These are phyloP conservation scores for Aspergillus melleus DNA, from an alignment of 2,329 filamentous ascomycete species.

Conservation along the genomic window DNA sequence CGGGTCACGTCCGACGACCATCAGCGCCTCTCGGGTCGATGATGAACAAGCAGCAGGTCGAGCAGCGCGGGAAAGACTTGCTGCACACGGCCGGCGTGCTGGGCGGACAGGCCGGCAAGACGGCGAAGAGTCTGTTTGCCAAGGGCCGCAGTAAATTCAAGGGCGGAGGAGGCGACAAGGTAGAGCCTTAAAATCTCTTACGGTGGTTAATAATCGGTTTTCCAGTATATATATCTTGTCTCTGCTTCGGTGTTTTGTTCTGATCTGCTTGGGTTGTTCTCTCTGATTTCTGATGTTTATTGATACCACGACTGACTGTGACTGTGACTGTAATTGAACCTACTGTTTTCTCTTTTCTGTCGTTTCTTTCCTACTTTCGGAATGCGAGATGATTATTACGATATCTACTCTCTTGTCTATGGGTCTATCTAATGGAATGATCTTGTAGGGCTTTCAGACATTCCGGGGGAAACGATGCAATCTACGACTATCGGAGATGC, in stretches of 20 bases:
- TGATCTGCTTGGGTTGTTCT: not conserved
- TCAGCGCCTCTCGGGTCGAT: slow-evolving; percentile 40
- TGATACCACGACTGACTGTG: slow-evolving; percentile 11
- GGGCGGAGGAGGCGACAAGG: slow-evolving; percentile 68
- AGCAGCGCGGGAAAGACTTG: slow-evolving; percentile 83
- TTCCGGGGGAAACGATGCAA: slow-evolving; percentile 15
- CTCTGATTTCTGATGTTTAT: slow-evolving; percentile 2
- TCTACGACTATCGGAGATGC: not conserved
- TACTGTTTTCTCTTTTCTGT: slow-evolving; percentile 19
- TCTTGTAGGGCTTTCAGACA: slow-evolving; percentile 31
- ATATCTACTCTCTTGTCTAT: not conserved
- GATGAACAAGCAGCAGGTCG: slow-evolving; percentile 63
- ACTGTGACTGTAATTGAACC: slow-evolving; percentile 26
- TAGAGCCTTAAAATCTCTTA: slow-evolving; percentile 68
- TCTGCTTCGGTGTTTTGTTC: slow-evolving; percentile 16
- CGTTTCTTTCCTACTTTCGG: slow-evolving; percentile 5
- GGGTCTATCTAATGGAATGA: slow-evolving; percentile 9
- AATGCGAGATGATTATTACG: not conserved
- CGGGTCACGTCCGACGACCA: slow-evolving; percentile 35
- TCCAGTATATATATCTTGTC: slow-evolving; percentile 4
- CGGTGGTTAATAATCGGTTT: slow-evolving; percentile 9
- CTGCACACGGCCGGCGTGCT: slow-evolving; percentile 76
- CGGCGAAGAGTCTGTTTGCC: slow-evolving; percentile 85
- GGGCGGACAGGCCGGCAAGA: slow-evolving; percentile 69
- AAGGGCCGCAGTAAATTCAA: slow-evolving; percentile 85